Evolutionary conservation across 2,329 filamentous ascomycete genomes (phyloP), one percentile per base, ranked within the genome.

Genomic region (Colletotrichum magnum): DNA sequence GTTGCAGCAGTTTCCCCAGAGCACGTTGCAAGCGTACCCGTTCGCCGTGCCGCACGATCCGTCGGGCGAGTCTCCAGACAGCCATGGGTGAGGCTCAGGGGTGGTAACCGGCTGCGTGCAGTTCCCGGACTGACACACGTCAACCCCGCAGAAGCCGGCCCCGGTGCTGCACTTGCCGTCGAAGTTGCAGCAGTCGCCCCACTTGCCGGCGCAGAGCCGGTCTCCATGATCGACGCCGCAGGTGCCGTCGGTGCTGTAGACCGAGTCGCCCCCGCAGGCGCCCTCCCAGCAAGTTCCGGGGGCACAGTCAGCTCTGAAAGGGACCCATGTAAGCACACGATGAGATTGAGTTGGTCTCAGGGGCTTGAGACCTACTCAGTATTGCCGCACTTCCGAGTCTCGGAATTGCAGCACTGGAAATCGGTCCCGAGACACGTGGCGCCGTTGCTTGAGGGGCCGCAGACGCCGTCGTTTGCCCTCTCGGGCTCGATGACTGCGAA

Each of bases 201-300:
- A 78, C 72, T 73, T 73, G 12, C 77, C 77, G 6, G 69, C 76
- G 61, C 80, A 82, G 24, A 72, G 56, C 6, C 73, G 75, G 60
- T 74, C 70, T 28, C 75, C 75, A 71, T 80, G 60, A 2, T 74
- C 24, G 7, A 70, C 68, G 48, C 80, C 79, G 68, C 79, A 82
- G 5, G 66, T 77, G 21, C 80, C 80, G 69, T 81, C 77, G 2
- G 75, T 77, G 32, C 75, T 78, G 59, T 76, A 81, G 26, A 73
- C 66, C 10, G 21, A 48, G 67, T 75, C 74, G 24, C 79, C 79
- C 4, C 12, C 13, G 67, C 79, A 81, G 15, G 57, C 66, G 43
- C 78, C 79, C 45, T 77, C 75, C 65, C 75, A 80, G 71, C 78
- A 81, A 36, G 74, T 79, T n/a, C 78, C 77, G 6, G 58, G 63